Evolutionary conservation across 2,329 filamentous ascomycete species (phyloP), one percentile per base, ranked within the genome.

Genomic region (Amylocarpus encephaloides): DNA sequence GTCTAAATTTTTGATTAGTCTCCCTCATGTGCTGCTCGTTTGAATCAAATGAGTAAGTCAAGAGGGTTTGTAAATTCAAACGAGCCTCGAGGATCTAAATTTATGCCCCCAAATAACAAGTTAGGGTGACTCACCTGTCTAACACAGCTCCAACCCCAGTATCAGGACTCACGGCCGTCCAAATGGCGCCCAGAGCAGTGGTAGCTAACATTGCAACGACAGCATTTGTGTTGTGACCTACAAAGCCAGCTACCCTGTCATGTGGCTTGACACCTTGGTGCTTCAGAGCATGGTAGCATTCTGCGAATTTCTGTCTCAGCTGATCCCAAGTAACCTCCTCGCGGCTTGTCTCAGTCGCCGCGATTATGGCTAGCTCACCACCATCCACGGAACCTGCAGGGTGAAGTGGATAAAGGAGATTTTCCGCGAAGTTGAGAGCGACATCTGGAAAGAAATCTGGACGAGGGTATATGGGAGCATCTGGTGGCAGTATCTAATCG

Each of bases 91-190:
- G 7, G 4, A 26, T 7, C 22, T 7, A 4, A 26, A 26, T 4
- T 7, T 26, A 7, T 26, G 7, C n/a, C 15, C n/a, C 10, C 7
- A 33, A 34, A 13, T 10, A 30, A 6, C 22, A 36, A 11, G 12
- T 33, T n/a, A 13, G 15, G 6, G 22, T 38, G 2, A 43, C 44
- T 39, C 16, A 51, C 49, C 93, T 79, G 66, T 97, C 93, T 22
- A 97, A 72, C 1, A 97, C 91, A 13, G 91, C 92, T 61, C 88
- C 88, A 1, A 95, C 88, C 10, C 92, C 92, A 13, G 86, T 95
- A 67, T 97, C 92, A 2, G 92, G 90, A 61, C 88, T 94, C 43
- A 96, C 88, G 6, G 87, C 87, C 0, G 91, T 95, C 92, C 92
- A 97, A 34, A 95, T 80, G 13, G 87, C 91, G 29, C 93, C 93